Percentiles rank a stretch among this genome's conserved stretches.
Evolutionary conservation across 495 filamentous ascomycete species (phyloP).

Genomic region (Staphylotrichum tortipilum): DNA sequence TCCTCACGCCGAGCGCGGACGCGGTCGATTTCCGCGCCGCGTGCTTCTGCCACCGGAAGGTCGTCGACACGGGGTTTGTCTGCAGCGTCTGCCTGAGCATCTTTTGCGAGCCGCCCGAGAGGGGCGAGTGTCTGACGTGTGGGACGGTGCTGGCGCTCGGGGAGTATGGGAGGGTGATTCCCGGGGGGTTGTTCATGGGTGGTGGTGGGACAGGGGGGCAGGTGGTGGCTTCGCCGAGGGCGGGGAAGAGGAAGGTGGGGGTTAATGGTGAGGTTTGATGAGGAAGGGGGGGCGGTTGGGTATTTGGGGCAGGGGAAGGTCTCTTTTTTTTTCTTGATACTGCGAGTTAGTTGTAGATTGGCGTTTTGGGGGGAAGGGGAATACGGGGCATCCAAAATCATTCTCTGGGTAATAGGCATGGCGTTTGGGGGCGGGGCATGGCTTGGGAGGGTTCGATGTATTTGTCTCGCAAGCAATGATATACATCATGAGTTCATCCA

Average conservation of each 20-base stretch:
- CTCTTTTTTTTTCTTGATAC: no score
- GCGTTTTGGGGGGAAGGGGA: no score
- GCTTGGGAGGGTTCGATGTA: no score
- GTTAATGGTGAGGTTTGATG: constrained; percentile 9
- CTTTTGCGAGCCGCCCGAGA: constrained; percentile 40
- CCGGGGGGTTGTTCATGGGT: neutral
- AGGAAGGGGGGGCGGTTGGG: no score
- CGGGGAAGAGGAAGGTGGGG: constrained; percentile 27
- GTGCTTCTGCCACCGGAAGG: constrained; percentile 89
- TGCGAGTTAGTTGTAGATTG: no score
- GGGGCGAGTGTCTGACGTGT: constrained; percentile 79
- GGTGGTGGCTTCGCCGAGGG: neutral
- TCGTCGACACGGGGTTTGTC: constrained; percentile 88
- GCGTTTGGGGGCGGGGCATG: no score
- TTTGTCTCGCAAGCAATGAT: no score
- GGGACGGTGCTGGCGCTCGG: constrained; percentile 71
- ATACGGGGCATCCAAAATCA: no score
- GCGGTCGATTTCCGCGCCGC: constrained; percentile 93
- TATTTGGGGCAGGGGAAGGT: no score
- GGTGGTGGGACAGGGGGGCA: neutral
- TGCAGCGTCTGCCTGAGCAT: constrained; percentile 92
- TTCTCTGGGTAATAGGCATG: no score
- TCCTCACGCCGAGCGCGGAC: constrained; percentile 72
- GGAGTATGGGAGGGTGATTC: constrained; percentile 54
- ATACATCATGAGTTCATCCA: no score